Evolutionary conservation across 495 filamentous ascomycete species (phyloP).

Genomic region (Talaromyces trachyspermus): DNA sequence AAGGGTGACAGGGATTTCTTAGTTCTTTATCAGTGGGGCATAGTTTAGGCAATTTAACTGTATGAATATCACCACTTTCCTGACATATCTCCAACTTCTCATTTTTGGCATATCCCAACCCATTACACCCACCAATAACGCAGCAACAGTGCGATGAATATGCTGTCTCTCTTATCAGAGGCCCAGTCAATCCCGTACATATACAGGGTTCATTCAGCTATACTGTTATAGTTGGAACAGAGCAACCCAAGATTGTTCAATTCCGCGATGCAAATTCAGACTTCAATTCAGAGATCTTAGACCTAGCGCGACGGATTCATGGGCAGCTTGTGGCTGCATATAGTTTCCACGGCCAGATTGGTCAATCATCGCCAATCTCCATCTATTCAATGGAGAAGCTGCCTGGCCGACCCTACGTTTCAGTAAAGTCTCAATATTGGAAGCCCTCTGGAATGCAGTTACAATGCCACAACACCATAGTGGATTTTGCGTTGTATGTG

Average conservation of each 20-base stretch:
- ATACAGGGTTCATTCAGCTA: slow-evolving; percentile 20
- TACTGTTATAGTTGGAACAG: slow-evolving; percentile 20
- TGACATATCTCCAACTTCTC: no score
- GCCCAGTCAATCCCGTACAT: slow-evolving; percentile 5
- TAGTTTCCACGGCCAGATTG: not conserved
- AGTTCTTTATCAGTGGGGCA: no score
- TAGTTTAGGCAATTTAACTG: no score
- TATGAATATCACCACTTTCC: no score
- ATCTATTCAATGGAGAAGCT: not conserved
- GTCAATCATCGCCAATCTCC: not conserved
- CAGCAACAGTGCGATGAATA: slow-evolving; percentile 5
- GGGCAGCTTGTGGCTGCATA: slow-evolving; percentile 3
- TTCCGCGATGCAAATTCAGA: slow-evolving; percentile 9
- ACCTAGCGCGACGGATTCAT: slow-evolving; percentile 6
- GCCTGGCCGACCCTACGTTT: slow-evolving; percentile 5
- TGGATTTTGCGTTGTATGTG: slow-evolving; percentile 17
- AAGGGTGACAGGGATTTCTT: no score
- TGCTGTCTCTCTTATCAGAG: slow-evolving; percentile 6
- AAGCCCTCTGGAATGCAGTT: slow-evolving; percentile 6
- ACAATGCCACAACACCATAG: slow-evolving; percentile 11
- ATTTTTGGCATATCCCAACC: no score
- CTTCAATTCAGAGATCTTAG: slow-evolving; percentile 10
- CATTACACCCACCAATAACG: no score
- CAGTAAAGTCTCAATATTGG: no score
- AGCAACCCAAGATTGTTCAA: slow-evolving; percentile 15